Base-by-base conservation (phyloP, 2,329 filamentous ascomycete species). In the Aspergillus bombycis region DNA sequence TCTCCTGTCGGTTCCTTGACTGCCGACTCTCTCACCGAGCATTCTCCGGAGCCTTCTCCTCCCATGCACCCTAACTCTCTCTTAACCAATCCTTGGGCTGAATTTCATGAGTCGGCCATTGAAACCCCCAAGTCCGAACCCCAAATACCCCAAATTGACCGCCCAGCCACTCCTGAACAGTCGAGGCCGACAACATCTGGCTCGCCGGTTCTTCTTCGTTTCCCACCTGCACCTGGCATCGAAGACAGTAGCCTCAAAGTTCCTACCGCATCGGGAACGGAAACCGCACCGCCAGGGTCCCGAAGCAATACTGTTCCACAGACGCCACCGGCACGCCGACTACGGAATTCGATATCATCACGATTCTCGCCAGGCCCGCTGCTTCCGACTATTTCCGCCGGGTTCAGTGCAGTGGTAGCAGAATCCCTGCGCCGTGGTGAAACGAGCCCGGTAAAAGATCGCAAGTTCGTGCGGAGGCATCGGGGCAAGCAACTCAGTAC, bases 371-470 rank as follows among this genome's bases (percentile, higher is more conserved):
- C 84, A 4, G 86, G 86, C 0, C 84, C 86, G 7, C 77, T 90
- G 5, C 82, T 88, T 1, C 84, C 85, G 34, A 87, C 89, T 0
- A 79, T 91, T 1, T 88, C 85, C 2, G 84, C 83, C 1, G 85
- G 84, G 0, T 79, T 91, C 19, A 86, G 82, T 71, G 88, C 85
- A 1, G 85, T 91, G 55, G 86, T 91, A 7, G 88, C 88, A 10
- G 88, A 91, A 66, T 84, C 87, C 26, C 79, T 90, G 30, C 83
- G 87, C n/a, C 83, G 86, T 19, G 85, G 86, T 16, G 80, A 85
- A 63, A 81, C 81, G 10, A 78, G 76, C 26, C 73, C 79, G 21
- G 67, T 68, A 23, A 77, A 74, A 59, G 72, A 74, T 41, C 75
- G 77, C 28, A 70, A 68, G 52, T 68, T 64, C 7, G 64, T 66